Base-by-base conservation (phyloP, 192 early-diverging fungal genomes). In the Backusella tuberculispora region DNA sequence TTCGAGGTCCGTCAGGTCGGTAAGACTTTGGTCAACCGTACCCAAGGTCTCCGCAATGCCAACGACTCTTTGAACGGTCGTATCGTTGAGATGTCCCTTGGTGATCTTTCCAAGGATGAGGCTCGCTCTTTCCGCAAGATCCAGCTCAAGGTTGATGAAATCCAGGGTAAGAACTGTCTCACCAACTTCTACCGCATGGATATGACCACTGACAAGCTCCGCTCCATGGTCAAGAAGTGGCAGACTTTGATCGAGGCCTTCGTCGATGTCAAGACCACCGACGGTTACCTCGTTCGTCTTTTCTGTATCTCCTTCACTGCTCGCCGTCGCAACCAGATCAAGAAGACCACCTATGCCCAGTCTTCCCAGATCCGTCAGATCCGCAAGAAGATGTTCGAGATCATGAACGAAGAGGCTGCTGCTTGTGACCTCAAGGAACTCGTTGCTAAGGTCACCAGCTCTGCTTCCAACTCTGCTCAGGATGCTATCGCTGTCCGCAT, bases 141-240 rank as follows among this genome's bases (percentile, higher is more conserved):
- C 87, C 92, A 95, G 90, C 94, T 99, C 77, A 90, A 76, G 72
- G 92, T 98, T 80, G 95, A 99, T 85, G 97, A 99, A 86, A 91
- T 99, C 80, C 90, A 92, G 76, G 98, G 98, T 83, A 96, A 93
- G 86, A 98, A 96, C 95, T 95, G 94, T 90, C 91, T 99, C 73
- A 99, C 98, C 92, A 97, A 97, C 92, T 99, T 99, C 92, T 91
- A 99, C 93, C 92, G 97, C 80, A 99, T 99, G 97, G 93, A 95
- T 88, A 96, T 99, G 88, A 98, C 98, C 85, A 94, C 95, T 73
- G 98, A 99, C 91, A 99, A 99, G 95, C 93, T 99, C 85, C 93
- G 97, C 80, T 98, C 96, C 84, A 88, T 99, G 80, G 94, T 99
- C 83, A 96, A 96, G 93, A 99, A 99, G 94, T 97, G 97, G 97